phyloP scores from a whole-genome alignment of 257 asterid species.

The Solanum sejunctum region DNA sequence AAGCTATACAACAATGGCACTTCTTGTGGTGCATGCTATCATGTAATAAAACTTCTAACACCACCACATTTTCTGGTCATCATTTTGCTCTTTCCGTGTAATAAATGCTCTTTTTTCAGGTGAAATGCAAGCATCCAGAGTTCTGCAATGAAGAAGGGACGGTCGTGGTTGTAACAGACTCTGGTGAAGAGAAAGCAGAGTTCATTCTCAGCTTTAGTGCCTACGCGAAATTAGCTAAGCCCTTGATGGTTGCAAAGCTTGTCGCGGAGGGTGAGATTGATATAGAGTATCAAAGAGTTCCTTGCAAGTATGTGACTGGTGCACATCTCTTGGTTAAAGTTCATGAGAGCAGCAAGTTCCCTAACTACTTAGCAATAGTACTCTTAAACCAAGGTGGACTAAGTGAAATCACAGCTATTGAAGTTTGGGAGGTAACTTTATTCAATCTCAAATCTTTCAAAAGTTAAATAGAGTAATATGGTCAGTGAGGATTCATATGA shows the following conservation, averaged over 20 bases:
- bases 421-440: constrained; percentile 3
- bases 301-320: neutral
- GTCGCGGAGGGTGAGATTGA: constrained; percentile 5
- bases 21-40: constrained; percentile 23
- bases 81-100: neutral
- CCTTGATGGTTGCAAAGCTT: neutral
- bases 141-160: constrained; percentile 10
- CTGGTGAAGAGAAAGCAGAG: constrained; percentile 5
- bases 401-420: constrained; percentile 1
- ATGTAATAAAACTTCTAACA: neutral
- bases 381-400: constrained; percentile 2
- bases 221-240: constrained; percentile 1
- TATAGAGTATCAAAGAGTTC: constrained; percentile 4
- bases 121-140: constrained; percentile 10
- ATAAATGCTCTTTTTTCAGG: neutral
- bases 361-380: constrained; percentile 5
- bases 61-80: neutral
- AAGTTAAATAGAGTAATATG: neutral
- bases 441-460: neutral
- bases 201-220: constrained; percentile 7
- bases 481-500: neutral
- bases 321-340: neutral
- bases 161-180: constrained; percentile 12
- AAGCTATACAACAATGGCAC: constrained; percentile 1
- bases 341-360: constrained; percentile 8